phyloP scores from a whole-genome alignment of 2,329 filamentous ascomycete species.

The Cladosporium halotolerans region DNA sequence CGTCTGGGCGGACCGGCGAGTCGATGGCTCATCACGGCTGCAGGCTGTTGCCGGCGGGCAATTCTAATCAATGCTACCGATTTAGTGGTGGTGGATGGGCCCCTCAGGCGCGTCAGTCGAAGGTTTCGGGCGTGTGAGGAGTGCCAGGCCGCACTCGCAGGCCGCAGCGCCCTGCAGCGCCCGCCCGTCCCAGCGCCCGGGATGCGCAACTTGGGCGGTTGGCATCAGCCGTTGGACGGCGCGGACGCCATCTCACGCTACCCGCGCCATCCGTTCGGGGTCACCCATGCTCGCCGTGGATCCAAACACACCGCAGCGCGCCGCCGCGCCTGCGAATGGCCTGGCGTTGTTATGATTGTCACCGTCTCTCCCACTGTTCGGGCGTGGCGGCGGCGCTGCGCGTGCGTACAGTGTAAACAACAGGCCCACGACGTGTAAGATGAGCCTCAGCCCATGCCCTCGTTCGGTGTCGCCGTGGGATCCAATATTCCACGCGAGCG shows the following conservation, averaged over 20 bases:
- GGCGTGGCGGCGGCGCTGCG: slow-evolving; percentile 7
- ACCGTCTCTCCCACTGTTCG: not conserved
- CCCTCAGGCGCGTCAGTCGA: not conserved
- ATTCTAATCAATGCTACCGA: not conserved
- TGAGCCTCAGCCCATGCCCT: slow-evolving; percentile 2
- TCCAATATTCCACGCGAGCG: too few species aligned
- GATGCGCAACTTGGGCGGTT: slow-evolving; percentile 1
- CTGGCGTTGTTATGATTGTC: slow-evolving; percentile 5
- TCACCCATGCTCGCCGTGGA: slow-evolving; percentile 9
- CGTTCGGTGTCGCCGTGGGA: slow-evolving; percentile 7
- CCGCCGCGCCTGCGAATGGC: slow-evolving; percentile 3
- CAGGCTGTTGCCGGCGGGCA: not conserved
- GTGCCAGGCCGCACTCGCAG: not conserved
- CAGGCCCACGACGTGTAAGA: not conserved
- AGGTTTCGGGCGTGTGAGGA: slow-evolving; percentile 5
- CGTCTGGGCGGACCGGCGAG: not conserved
- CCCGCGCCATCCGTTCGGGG: slow-evolving; percentile 2
- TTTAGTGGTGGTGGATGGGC: too few species aligned
- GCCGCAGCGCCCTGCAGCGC: not conserved
- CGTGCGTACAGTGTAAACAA: not conserved
- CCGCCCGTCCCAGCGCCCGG: slow-evolving; percentile 1
- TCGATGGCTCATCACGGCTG: not conserved
- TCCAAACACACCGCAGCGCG: slow-evolving; percentile 10
- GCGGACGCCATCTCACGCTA: slow-evolving; percentile 10
- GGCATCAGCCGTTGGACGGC: not conserved